Conservation (phyloP, 805 yeast species). For the Allodekkera sacchari region DNA sequence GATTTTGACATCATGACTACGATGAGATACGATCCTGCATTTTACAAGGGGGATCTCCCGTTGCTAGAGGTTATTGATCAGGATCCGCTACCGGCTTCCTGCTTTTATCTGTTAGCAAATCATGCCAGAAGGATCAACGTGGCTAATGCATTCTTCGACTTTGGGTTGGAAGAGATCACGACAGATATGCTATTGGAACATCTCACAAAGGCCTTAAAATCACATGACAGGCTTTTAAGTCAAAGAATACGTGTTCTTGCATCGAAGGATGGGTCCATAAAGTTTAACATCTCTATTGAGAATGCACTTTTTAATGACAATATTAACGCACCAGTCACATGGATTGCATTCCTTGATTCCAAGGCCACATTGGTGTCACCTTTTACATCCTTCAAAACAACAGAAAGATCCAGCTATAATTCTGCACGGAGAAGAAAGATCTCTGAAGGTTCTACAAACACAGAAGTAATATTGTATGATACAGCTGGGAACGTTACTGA, state of each 20-base stretch:
- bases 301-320: slow-evolving; percentile 1
- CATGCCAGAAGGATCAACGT: slow-evolving; percentile 55
- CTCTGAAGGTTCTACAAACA: slow-evolving; percentile 20
- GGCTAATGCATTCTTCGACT: slow-evolving; percentile 46
- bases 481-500: slow-evolving; percentile 57
- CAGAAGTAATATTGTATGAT: slow-evolving; percentile 70
- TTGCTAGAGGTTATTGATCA: slow-evolving; percentile 18
- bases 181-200: slow-evolving; percentile 32
- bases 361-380: slow-evolving; percentile 50
- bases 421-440: slow-evolving; percentile 45
- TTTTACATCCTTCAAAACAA: slow-evolving; percentile 84
- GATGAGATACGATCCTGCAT: slow-evolving; percentile 64
- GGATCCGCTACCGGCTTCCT: slow-evolving; percentile 19
- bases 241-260: slow-evolving; percentile 43
- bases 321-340: slow-evolving; percentile 20
- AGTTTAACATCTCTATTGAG: slow-evolving; percentile 26
- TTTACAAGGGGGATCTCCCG: slow-evolving; percentile 24
- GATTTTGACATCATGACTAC: slow-evolving; percentile 57
- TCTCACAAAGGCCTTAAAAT: slow-evolving; percentile 29
- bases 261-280: slow-evolving; percentile 13
- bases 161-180: slow-evolving; percentile 30
- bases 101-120: slow-evolving; percentile 54
- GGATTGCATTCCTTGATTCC: slow-evolving; percentile 58
- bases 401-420: slow-evolving; percentile 56
- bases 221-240: slow-evolving; percentile 23